Percentiles rank a stretch among this genome's conserved stretches.
Conservation (phyloP, 768 basidiomycete species). For the Suillus occidentalis region DNA sequence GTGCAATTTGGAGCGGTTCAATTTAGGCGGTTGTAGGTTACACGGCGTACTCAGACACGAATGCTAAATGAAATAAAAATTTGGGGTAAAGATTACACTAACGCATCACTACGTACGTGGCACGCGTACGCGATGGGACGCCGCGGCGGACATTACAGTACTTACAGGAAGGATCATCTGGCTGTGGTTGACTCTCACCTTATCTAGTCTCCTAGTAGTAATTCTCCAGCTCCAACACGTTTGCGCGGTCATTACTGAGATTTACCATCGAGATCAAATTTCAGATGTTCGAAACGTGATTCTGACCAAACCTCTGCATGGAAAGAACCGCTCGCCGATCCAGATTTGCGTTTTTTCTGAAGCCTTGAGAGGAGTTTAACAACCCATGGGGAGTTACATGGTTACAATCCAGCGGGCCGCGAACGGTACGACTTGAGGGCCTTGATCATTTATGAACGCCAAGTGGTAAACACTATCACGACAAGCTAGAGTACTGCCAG, state of each 20-base stretch:
- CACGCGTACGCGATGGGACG: background rate
- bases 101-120: background rate
- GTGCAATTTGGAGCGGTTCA: too few species aligned
- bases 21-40: background rate
- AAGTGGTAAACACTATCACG: background rate
- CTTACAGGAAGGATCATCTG: background rate
- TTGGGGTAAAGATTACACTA: background rate
- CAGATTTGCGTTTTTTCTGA: background rate
- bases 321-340: background rate
- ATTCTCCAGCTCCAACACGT: background rate
- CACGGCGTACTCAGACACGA: background rate
- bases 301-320: background rate
- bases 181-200: background rate
- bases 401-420: background rate
- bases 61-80: background rate
- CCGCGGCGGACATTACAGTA: background rate
- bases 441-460: background rate
- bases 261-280: background rate
- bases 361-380: background rate
- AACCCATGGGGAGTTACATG: background rate
- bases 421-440: background rate
- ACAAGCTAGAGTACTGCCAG: background rate
- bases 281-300: background rate
- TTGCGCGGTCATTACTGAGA: background rate
- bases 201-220: background rate